Conservation (phyloP, 495 filamentous ascomycete species). For the Oidiodendron maius region DNA sequence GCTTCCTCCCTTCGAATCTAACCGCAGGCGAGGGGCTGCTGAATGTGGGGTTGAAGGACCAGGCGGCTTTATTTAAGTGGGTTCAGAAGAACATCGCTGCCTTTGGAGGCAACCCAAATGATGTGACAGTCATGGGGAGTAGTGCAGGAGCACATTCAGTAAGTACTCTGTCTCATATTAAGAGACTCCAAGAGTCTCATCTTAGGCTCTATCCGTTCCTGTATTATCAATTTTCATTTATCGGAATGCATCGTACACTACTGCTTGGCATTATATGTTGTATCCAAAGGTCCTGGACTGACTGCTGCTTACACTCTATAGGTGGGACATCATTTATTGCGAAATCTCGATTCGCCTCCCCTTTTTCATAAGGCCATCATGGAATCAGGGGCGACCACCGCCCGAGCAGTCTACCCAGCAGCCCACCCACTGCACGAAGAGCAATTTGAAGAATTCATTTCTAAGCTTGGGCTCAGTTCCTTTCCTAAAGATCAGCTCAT, state of each 20-base stretch:
- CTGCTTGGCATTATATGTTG: no score
- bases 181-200: no score
- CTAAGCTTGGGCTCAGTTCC: conserved; percentile 30
- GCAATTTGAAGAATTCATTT: conserved; percentile 55
- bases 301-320: conserved; percentile 3
- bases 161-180: no score
- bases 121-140: conserved; percentile 60
- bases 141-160: conserved; percentile 55
- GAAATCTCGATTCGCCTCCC: conserved; percentile 30
- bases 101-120: conserved; percentile 57
- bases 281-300: conserved; percentile 4
- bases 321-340: conserved; percentile 61
- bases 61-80: conserved; percentile 60
- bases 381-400: conserved; percentile 56
- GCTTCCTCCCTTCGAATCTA: conserved; percentile 53
- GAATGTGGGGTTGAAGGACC: conserved; percentile 67
- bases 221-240: no score
- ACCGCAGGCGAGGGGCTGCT: conserved; percentile 49
- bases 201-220: neutral
- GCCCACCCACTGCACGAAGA: conserved; percentile 50
- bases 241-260: no score
- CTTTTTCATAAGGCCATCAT: conserved; percentile 60
- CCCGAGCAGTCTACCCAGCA: conserved; percentile 52
- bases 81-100: conserved; percentile 50
- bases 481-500: conserved; percentile 41